Conservation (phyloP, 2,329 filamentous ascomycete genomes). For the Aureobasidium sp. region DNA sequence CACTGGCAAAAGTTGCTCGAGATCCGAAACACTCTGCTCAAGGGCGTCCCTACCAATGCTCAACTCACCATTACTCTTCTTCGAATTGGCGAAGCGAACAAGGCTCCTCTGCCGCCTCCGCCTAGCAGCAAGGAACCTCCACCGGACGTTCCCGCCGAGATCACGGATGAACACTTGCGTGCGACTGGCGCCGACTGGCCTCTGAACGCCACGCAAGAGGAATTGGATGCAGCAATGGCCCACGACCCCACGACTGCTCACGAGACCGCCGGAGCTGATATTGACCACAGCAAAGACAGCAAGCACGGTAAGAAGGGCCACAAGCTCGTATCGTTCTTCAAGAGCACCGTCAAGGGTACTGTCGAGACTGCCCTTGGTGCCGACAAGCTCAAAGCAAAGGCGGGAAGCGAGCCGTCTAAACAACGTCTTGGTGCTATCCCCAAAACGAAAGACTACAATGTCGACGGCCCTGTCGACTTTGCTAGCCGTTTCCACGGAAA, state of each 20-base stretch:
- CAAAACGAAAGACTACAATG: constrained; percentile 37
- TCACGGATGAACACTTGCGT: constrained; percentile 45
- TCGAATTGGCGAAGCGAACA: constrained; percentile 73
- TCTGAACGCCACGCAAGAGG: constrained; percentile 56
- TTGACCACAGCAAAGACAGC: constrained; percentile 43
- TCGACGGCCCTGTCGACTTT: constrained; percentile 67
- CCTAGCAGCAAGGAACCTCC: constrained; percentile 40
- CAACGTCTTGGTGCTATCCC: constrained; percentile 66
- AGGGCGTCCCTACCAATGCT: constrained; percentile 78
- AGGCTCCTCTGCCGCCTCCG: constrained; percentile 64
- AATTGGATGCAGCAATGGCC: constrained; percentile 56
- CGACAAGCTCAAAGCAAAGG: constrained; percentile 63
- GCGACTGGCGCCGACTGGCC: constrained; percentile 48
- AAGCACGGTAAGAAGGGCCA: constrained; percentile 43
- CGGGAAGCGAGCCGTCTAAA: constrained; percentile 54
- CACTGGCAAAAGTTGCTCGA: constrained; percentile 71
- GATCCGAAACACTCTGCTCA: constrained; percentile 67
- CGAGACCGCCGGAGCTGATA: constrained; percentile 46
- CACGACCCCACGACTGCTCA: constrained; percentile 41
- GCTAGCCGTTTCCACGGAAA: constrained; percentile 62
- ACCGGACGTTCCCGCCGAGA: constrained; percentile 43
- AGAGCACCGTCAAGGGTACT: constrained; percentile 60
- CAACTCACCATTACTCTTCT: constrained; percentile 76
- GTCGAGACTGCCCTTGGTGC: constrained; percentile 66
- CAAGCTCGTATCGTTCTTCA: constrained; percentile 59